Base-by-base conservation (phyloP, 2,329 filamentous ascomycete genomes). In the Aspergillus aculeatus region DNA sequence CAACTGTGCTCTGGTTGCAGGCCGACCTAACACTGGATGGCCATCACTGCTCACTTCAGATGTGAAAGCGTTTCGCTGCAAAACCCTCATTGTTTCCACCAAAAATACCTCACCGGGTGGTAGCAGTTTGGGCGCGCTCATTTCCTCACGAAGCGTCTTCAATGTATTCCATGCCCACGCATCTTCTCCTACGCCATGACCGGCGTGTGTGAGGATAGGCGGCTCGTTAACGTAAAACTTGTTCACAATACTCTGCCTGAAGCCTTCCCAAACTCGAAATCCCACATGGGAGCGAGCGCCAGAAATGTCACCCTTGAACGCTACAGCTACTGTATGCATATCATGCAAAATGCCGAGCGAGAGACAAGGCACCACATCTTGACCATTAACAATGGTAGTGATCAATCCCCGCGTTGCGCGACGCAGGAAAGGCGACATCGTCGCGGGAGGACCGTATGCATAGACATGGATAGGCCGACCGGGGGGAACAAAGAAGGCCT, bases 91-190 rank as follows among this genome's bases (percentile, higher is more conserved):
- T 24, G 83, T 88, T 75, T 91, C 89, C 2, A 92, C 82, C 2
- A 86, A 79, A 68, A 92, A 92, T 0, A 92, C 87, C 71, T 93
- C 89, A 1, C 90, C 90, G 0, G 90, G 90, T 1, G 90, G 90
- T 50, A 91, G 76, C 2, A 93, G 80, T 69, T 92, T 92, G 32
- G 83, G 79, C 54, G 84, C 87, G 62, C 84, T 81, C 86, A 92
- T 90, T 66, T 82, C 85, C 3, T 84, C 84, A 2, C 89, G 82
- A 16, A 93, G 75, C 0, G 83, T 83, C 67, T 87, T 86, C 5
- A 92, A 80, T 0, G 88, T 84, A 0, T 86, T 83, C 70, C 86
- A 86, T 0, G 87, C 86, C 89, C 89, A 92, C 31, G 85, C 80
- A 63, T 85, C 83, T 50, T 88, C 86, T n/a, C 87, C 84, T 9